Evolutionary conservation across 768 basidiomycete species (phyloP).

Genomic region (Boletus pseudo-olivaceus): DNA sequence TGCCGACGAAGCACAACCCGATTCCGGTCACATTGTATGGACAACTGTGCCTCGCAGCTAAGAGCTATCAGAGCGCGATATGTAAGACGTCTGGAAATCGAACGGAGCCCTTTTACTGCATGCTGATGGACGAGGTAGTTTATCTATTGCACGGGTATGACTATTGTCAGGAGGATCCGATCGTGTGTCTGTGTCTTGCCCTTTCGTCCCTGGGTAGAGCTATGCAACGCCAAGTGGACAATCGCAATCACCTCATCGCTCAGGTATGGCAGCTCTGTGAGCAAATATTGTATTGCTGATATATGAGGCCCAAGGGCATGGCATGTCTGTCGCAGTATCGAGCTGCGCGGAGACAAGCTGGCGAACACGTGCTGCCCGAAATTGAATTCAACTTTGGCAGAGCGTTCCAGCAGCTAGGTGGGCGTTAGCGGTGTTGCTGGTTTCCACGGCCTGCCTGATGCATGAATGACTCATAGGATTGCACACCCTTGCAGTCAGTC

Average conservation of each 20-base stretch:
- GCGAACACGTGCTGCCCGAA: constrained; percentile 50
- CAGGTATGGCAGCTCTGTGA: not conserved
- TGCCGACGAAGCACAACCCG: constrained; percentile 50
- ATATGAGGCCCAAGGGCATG: constrained; percentile 53
- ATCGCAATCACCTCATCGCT: constrained; percentile 78
- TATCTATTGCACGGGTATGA: constrained; percentile 83
- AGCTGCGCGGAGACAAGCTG: constrained; percentile 44
- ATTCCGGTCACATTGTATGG: constrained; percentile 73
- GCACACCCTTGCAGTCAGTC: constrained; percentile 73
- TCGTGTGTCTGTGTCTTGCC: constrained; percentile 78
- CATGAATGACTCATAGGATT: constrained; percentile 69
- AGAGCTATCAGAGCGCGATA: constrained; percentile 86
- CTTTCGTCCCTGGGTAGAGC: constrained; percentile 86
- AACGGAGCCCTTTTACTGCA: not conserved
- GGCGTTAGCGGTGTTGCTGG: not conserved
- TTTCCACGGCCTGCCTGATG: not conserved
- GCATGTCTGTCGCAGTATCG: constrained; percentile 84
- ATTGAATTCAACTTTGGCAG: constrained; percentile 92
- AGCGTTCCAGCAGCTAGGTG: constrained; percentile 29
- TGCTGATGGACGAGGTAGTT: not conserved
- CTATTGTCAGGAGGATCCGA: constrained; percentile 77
- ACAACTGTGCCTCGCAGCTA: constrained; percentile 73
- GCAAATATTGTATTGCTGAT: not conserved
- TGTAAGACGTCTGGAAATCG: constrained; percentile 50
- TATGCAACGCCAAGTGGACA: constrained; percentile 93